Evolutionary conservation across 2,329 filamentous ascomycete species (phyloP).

Genomic region (Apiospora sp.): DNA sequence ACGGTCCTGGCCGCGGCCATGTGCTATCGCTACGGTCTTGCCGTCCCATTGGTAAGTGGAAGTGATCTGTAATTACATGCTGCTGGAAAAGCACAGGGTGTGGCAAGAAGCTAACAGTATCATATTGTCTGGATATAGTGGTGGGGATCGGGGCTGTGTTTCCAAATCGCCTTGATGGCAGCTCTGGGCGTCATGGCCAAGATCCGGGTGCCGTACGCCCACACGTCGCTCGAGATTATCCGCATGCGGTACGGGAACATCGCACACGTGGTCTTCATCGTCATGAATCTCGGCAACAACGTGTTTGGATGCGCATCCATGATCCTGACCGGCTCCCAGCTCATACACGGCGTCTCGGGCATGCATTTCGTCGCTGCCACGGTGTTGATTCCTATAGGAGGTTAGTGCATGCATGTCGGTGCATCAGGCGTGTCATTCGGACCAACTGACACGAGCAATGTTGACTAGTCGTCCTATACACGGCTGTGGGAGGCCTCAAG

Average conservation of each 20-base stretch:
- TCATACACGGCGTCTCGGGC: conserved; percentile 55
- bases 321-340: conserved; percentile 53
- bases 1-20: conserved; percentile 47
- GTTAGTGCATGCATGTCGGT: not conserved
- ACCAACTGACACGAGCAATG: not conserved
- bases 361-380: conserved; percentile 57
- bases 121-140: conserved; percentile 31
- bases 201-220: conserved; percentile 57
- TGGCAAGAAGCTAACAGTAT: conserved; percentile 34
- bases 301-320: conserved; percentile 53
- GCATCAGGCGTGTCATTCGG: too few species aligned
- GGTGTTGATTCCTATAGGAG: conserved; percentile 54
- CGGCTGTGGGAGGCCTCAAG: conserved; percentile 56
- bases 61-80: too few species aligned
- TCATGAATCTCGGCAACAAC: conserved; percentile 52
- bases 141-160: conserved; percentile 43
- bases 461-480: conserved; percentile 52
- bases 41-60: conserved; percentile 33
- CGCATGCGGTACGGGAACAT: conserved; percentile 54
- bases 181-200: conserved; percentile 57
- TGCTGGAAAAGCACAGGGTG: conserved; percentile 29
- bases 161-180: conserved; percentile 59
- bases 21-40: conserved; percentile 40
- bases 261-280: conserved; percentile 49
- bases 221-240: conserved; percentile 59